Base-by-base conservation (phyloP, 164 flowering plant species). In the Protea cynaroides region DNA sequence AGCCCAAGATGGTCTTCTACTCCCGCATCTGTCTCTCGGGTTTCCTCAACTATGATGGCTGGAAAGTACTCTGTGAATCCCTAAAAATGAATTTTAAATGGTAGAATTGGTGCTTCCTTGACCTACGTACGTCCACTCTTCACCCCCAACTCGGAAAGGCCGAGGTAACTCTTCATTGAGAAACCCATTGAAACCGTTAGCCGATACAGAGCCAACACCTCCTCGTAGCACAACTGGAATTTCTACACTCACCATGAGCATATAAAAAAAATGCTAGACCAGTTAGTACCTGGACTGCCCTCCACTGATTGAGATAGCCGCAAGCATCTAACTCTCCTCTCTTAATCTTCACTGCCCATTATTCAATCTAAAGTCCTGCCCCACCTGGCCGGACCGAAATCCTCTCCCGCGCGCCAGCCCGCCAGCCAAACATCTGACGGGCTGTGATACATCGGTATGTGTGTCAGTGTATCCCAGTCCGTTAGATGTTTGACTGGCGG, bases 241-340 rank as follows among this genome's bases (percentile, higher is more conserved):
- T 67, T 87, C 88, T 43, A 83, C 69, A 67, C 74, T 74, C 72
- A 87, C 78, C 71, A 83, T 64, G 17, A 87, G 56, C 50, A 87
- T 17, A 71, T 81, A n/a, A 87, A 9, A 82, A 21, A 50, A 82
- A 60, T 34, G 76, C 63, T 1, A 82, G 34, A 52, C 57, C 74
- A n/a, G 81, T 67, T 58, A 85, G 61, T 18, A 72, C 19, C 68
- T 82, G 82, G 56, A 83, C 53, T 70, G 83, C 63, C 57, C 82
- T 72, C 61, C 73, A 67, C 47, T 86, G 76, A 69, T 71, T 75
- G 59, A 65, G 63, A 3, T 75, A 55, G 58, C 59, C 46, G 43
- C 77, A 54, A 15, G 69, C 4, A 29, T 79, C 89, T 1, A 76
- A 46, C 64, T 77, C 79, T 8, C 67, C 71, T 65, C 83, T 74